phyloP scores from a whole-genome alignment of 75 land plant genomes.

The Picea sitchensis region DNA sequence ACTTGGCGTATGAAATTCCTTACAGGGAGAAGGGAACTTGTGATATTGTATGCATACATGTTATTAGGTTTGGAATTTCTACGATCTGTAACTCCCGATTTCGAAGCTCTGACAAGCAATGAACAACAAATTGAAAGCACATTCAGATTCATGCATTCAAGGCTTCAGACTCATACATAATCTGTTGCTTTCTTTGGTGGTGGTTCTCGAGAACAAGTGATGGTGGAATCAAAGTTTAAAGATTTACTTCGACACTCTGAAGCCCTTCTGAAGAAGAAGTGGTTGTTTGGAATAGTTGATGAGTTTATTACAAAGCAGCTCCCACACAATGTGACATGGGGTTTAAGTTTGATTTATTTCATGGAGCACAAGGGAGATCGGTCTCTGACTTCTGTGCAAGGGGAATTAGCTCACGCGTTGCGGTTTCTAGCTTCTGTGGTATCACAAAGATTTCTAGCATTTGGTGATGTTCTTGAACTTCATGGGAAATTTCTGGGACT shows the following conservation, averaged over 20 bases:
- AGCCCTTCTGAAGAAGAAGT: slow-evolving; percentile 67
- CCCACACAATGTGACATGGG: slow-evolving; percentile 98
- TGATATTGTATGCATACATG: slow-evolving; percentile 93
- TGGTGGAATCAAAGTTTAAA: slow-evolving; percentile 73
- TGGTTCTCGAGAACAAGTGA: slow-evolving; percentile 87
- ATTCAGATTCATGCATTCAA: slow-evolving; percentile 93
- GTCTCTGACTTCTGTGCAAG: slow-evolving; percentile 77
- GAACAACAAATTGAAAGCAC: slow-evolving; percentile 95
- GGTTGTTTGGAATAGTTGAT: slow-evolving; percentile 90
- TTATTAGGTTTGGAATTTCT: slow-evolving; percentile 90
- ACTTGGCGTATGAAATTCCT: slow-evolving; percentile 93
- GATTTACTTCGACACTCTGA: slow-evolving; percentile 74
- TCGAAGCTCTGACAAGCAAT: slow-evolving; percentile 82
- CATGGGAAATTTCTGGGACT: slow-evolving; percentile 87
- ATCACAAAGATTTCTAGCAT: slow-evolving; percentile 98
- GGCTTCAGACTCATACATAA: slow-evolving; percentile 93
- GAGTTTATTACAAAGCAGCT: slow-evolving; percentile 97
- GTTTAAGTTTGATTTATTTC: slow-evolving; percentile 88
- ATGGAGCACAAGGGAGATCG: slow-evolving; percentile 90
- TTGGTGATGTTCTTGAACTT: slow-evolving; percentile 96
- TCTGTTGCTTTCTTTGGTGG: slow-evolving; percentile 99
- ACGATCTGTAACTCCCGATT: slow-evolving; percentile 82
- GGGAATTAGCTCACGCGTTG: slow-evolving; percentile 93
- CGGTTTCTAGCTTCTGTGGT: slow-evolving; percentile 99
- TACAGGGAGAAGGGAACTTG: slow-evolving; percentile 90